Evolutionary conservation across 73 alveolate species (phyloP).

Genomic region (Urostyla sp.): DNA sequence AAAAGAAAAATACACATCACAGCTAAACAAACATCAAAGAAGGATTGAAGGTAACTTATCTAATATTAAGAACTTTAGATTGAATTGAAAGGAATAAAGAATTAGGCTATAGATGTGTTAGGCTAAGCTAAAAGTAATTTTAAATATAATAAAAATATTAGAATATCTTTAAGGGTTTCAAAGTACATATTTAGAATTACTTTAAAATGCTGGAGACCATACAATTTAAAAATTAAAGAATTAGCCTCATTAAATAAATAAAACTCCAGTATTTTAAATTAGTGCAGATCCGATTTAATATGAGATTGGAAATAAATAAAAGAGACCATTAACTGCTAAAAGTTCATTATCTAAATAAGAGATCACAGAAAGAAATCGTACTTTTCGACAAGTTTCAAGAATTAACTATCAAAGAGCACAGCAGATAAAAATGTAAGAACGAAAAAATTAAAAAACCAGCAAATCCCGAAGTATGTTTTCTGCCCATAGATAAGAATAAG

Average conservation of each 20-base stretch:
- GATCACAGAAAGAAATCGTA: conserved; percentile 21
- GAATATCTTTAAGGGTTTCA: conserved; percentile 18
- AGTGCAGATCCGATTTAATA: background rate
- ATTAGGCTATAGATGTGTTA: conserved; percentile 12
- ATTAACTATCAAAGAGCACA: conserved; percentile 16
- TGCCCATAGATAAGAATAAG: no score
- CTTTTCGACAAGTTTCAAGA: conserved; percentile 38
- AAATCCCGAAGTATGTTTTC: no score
- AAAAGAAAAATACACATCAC: background rate
- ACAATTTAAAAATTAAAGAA: conserved; percentile 5
- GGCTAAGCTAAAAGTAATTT: conserved; percentile 41
- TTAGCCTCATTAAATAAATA: background rate
- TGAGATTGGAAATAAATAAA: background rate
- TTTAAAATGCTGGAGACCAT: conserved; percentile 25
- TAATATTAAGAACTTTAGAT: conserved; percentile 2
- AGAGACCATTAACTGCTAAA: conserved; percentile 19
- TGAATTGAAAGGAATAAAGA: conserved; percentile 24
- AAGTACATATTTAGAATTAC: conserved; percentile 35
- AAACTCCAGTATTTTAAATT: background rate
- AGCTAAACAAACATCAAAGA: background rate
- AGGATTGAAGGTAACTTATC: background rate
- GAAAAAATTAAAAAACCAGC: background rate
- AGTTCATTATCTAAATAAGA: background rate
- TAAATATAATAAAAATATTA: no score
- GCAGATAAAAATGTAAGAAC: background rate